Conservation (phyloP, 2,329 filamentous ascomycete species). For the Cladosporium velox region DNA sequence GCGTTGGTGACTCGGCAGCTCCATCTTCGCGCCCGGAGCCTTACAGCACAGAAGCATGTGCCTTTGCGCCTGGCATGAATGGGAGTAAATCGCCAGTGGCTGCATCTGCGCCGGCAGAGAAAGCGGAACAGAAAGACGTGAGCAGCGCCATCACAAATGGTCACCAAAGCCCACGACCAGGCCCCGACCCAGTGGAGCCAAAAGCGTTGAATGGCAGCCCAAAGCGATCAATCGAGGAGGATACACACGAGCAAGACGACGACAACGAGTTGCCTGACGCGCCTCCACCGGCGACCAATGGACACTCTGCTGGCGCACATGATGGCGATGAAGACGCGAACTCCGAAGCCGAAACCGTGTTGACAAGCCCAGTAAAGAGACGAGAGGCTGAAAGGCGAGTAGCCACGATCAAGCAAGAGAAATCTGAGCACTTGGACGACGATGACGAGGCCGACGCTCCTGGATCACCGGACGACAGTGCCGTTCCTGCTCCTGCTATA, state of each 20-base stretch:
- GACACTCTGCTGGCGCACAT: slow-evolving; percentile 9
- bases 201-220: slow-evolving; percentile 21
- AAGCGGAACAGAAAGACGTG: background rate
- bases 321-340: slow-evolving; percentile 41
- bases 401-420: slow-evolving; percentile 16
- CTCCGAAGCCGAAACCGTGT: slow-evolving; percentile 54
- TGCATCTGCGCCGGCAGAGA: slow-evolving; percentile 21
- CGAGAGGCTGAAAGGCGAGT: slow-evolving; percentile 39
- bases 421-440: slow-evolving; percentile 24
- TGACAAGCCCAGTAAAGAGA: slow-evolving; percentile 47
- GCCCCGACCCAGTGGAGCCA: slow-evolving; percentile 15
- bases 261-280: slow-evolving; percentile 21
- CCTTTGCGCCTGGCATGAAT: slow-evolving; percentile 32
- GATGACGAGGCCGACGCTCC: slow-evolving; percentile 36
- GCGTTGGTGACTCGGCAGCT: background rate
- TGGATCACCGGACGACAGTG: slow-evolving; percentile 28
- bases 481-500: slow-evolving; percentile 30
- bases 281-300: slow-evolving; percentile 18
- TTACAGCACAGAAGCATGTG: slow-evolving; percentile 19
- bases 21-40: slow-evolving; percentile 18
- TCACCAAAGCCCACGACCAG: slow-evolving; percentile 15
- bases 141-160: slow-evolving; percentile 1
- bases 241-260: background rate
- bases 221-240: slow-evolving; percentile 23
- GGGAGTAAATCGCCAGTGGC: slow-evolving; percentile 33